Conservation (phyloP, 2,329 filamentous ascomycete species). For the Pyrenochaeta sp. region DNA sequence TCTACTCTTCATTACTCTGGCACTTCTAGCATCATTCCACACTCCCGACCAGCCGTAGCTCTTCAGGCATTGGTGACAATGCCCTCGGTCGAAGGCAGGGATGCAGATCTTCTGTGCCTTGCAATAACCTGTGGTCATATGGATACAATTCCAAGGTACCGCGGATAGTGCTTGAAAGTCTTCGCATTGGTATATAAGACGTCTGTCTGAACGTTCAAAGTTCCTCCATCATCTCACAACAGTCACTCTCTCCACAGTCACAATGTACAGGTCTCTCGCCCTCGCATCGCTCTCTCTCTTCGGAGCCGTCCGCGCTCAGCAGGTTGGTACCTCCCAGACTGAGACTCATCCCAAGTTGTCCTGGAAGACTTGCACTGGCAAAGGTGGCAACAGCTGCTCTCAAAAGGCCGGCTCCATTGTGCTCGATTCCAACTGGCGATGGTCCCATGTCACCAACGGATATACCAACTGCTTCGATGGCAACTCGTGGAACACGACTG, state of each 20-base stretch:
- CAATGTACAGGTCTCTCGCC: slow-evolving; percentile 51
- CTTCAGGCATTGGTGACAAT: slow-evolving; percentile 35
- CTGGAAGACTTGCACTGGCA: slow-evolving; percentile 52
- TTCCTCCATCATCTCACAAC: slow-evolving; percentile 36
- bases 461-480: slow-evolving; percentile 61
- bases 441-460: slow-evolving; percentile 55
- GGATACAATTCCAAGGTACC: slow-evolving; percentile 22
- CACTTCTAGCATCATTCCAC: slow-evolving; percentile 24
- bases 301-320: slow-evolving; percentile 52
- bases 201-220: slow-evolving; percentile 8
- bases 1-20: slow-evolving; percentile 45
- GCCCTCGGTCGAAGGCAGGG: slow-evolving; percentile 8
- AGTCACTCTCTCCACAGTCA: slow-evolving; percentile 38
- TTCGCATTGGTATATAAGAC: slow-evolving; percentile 38
- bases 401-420: slow-evolving; percentile 48
- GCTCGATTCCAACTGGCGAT: slow-evolving; percentile 62
- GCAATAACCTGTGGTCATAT: slow-evolving; percentile 28
- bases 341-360: slow-evolving; percentile 54
- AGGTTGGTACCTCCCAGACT: slow-evolving; percentile 50
- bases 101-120: slow-evolving; percentile 26
- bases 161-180: slow-evolving; percentile 10
- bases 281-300: slow-evolving; percentile 52
- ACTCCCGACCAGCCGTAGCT: slow-evolving; percentile 44
- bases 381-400: slow-evolving; percentile 50
- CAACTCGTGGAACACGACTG: slow-evolving; percentile 53